Evolutionary conservation across 768 basidiomycete genomes (phyloP), one percentile per base, ranked within the genome.

Genomic region (Grammothele lineata): DNA sequence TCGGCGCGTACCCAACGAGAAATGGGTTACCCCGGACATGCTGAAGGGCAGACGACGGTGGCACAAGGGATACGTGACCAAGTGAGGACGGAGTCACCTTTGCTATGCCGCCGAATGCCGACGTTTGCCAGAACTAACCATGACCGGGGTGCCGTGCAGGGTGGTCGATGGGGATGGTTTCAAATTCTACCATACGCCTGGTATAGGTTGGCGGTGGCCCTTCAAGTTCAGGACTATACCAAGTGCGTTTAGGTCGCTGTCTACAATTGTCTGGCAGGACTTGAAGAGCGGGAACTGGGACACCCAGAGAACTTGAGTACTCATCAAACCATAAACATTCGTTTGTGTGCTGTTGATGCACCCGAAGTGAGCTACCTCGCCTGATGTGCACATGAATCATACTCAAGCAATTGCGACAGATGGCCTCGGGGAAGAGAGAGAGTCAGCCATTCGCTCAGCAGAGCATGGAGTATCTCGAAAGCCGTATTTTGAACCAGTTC

Each of bases 141-240:
- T 30, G 8, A 14, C 27, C 14, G 8, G 14, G 27, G 7, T 14
- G 14, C 27, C 8, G 8, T 30, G 27, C 18, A 90, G 88, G 50
- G 90, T 92, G 42, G 87, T 87, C 3, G 91, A 93, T 58, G 83
- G 77, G 14, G 94, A 97, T 65, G 91, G 91, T 59, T 93, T 95
- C 63, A 71, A 87, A 21, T 40, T 98, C 24, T 96, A 82, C 56
- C 94, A 98, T 59, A 92, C 83, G 0, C 93, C 94, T 0, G 73
- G 77, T 0, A 60, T 88, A 21, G 85, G 88, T 26, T 91, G 83
- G 72, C 70, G 27, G 27, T 30, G 27, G 27, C 27, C 27, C 27
- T 30, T 30, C 27, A 30, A 30, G 27, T 14, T 30, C n/a, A n/a
- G n/a, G n/a, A n/a, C n/a, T n/a, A n/a, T n/a, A n/a, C n/a, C n/a